phyloP scores from a whole-genome alignment of 2,329 filamentous ascomycete species.

The Aspergillus aculeatinus region DNA sequence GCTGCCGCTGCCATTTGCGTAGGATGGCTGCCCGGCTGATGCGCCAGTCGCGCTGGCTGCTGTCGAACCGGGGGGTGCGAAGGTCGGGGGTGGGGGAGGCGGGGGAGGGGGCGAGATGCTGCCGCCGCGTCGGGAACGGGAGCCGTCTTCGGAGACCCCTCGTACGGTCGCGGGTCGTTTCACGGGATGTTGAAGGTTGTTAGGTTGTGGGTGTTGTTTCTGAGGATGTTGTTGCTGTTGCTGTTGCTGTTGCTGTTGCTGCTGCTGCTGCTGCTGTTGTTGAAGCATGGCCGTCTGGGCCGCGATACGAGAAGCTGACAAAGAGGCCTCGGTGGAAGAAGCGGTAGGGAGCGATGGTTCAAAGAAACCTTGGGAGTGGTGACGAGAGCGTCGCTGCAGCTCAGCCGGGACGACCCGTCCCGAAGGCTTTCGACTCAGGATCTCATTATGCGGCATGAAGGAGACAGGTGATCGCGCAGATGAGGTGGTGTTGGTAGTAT shows the following conservation, averaged over 20 bases:
- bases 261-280: conserved; percentile 44
- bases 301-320: conserved; percentile 63
- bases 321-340: conserved; percentile 46
- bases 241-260: conserved; percentile 25
- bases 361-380: conserved; percentile 67
- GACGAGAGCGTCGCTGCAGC: conserved; percentile 45
- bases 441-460: conserved; percentile 41
- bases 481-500: conserved; percentile 30
- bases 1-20: conserved; percentile 54
- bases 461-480: conserved; percentile 28
- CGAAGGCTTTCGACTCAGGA: conserved; percentile 37
- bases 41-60: conserved; percentile 23
- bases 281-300: conserved; percentile 66
- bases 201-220: conserved; percentile 32
- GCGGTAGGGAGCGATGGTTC: conserved; percentile 63
- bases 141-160: conserved; percentile 35
- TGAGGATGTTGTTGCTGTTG: conserved; percentile 35
- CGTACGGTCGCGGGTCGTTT: conserved; percentile 58
- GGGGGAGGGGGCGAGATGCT: conserved; percentile 38
- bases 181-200: conserved; percentile 36
- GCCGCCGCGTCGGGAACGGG: conserved; percentile 30
- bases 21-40: conserved; percentile 8
- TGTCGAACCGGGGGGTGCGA: conserved; percentile 20
- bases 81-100: conserved; percentile 25
- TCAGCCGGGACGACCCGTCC: conserved; percentile 39